phyloP scores from a whole-genome alignment of 345 rosid genomes.

The Hibiscus trionum region DNA sequence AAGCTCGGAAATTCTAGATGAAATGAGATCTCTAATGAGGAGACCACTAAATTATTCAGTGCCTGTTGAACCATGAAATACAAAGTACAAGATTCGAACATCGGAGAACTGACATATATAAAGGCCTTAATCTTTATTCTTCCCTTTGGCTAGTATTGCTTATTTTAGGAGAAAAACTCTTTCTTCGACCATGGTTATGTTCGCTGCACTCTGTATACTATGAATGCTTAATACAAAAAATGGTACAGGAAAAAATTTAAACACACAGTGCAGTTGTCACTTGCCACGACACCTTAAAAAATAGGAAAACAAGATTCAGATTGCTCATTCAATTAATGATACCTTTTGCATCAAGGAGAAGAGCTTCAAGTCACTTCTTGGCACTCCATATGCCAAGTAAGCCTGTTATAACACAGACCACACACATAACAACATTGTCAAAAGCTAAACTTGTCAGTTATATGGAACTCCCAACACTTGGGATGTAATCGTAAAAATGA shows the following conservation, averaged over 20 bases:
- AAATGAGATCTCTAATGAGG: not conserved
- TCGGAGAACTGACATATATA: not conserved
- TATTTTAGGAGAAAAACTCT: not conserved
- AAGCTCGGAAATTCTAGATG: not conserved
- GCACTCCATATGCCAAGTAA: slow-evolving; percentile 94
- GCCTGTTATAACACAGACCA: slow-evolving; percentile 44
- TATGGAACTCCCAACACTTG: not conserved
- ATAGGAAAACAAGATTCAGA: not conserved
- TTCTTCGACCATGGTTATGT: not conserved
- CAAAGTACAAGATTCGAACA: too few species aligned
- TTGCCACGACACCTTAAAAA: not conserved
- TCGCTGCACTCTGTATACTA: not conserved
- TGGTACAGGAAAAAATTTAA: not conserved
- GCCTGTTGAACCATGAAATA: too few species aligned
- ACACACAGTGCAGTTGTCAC: not conserved
- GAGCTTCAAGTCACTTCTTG: slow-evolving; percentile 83
- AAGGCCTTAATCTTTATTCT: not conserved
- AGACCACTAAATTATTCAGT: not conserved
- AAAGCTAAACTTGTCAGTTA: not conserved
- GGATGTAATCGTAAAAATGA: slow-evolving; percentile 7
- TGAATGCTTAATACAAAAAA: not conserved
- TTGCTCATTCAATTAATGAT: slow-evolving; percentile 10
- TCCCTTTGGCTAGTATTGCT: not conserved
- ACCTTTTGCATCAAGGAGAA: slow-evolving; percentile 99
- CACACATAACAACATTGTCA: slow-evolving; percentile 8